Percentiles rank a stretch among this genome's conserved stretches.
Conservation (phyloP, 495 filamentous ascomycete species). For the Pseudevernia furfuracea region DNA sequence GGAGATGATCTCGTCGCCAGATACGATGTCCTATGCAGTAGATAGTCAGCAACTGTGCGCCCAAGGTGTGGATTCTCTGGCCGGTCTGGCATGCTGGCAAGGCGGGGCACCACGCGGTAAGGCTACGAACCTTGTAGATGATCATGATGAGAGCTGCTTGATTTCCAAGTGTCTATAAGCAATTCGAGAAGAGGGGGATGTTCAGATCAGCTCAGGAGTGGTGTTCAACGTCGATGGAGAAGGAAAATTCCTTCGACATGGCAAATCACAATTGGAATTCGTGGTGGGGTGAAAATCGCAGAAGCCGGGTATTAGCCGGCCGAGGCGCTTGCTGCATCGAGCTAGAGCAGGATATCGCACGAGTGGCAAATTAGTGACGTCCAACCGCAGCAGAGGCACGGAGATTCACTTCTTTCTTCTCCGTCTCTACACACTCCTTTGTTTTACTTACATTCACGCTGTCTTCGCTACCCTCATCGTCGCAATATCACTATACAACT, state of each 20-base stretch:
- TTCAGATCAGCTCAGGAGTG: background rate
- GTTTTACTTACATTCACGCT: background rate
- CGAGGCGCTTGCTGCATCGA: background rate
- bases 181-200: background rate
- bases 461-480: background rate
- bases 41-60: slow-evolving; percentile 19
- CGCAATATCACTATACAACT: background rate
- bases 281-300: slow-evolving; percentile 14
- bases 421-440: slow-evolving; percentile 9
- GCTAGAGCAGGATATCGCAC: background rate
- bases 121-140: slow-evolving; percentile 28
- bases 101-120: background rate
- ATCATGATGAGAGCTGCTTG: slow-evolving; percentile 22
- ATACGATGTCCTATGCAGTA: slow-evolving; percentile 66
- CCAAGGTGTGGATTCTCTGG: background rate
- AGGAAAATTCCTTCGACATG: background rate
- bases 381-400: slow-evolving; percentile 1
- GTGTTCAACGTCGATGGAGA: background rate
- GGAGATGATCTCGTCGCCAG: slow-evolving; percentile 90
- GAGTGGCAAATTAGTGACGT: slow-evolving; percentile 19
- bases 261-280: background rate
- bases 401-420: background rate
- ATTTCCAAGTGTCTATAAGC: background rate
- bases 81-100: background rate
- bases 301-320: slow-evolving; percentile 10